Conservation (phyloP, 73 alveolate genomes). For the Durusdinium trenchii region DNA sequence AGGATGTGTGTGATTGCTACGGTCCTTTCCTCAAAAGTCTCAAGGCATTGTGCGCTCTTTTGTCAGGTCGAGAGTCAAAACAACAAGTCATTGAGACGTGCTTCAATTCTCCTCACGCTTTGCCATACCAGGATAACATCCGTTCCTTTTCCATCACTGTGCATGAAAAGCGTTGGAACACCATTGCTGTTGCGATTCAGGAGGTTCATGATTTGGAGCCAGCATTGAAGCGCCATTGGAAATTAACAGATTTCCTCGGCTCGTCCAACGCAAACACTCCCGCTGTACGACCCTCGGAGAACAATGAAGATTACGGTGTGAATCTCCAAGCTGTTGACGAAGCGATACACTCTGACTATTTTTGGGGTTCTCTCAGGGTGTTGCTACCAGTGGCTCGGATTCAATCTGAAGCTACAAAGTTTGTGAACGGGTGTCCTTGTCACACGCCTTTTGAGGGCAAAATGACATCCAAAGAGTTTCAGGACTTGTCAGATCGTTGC, state of each 20-base stretch:
- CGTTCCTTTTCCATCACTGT: neutral
- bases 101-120: neutral
- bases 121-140: neutral
- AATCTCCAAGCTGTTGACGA: neutral
- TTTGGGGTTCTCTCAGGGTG: neutral
- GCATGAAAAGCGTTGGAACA: constrained; percentile 45
- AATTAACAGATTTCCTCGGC: neutral
- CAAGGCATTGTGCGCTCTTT: neutral
- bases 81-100: constrained; percentile 37
- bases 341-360: neutral
- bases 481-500: too few relatives aligned
- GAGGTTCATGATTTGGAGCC: neutral
- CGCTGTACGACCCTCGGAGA: neutral
- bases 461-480: too few relatives aligned
- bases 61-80: neutral
- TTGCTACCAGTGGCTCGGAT: neutral
- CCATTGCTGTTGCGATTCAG: neutral
- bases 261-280: neutral
- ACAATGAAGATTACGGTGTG: neutral
- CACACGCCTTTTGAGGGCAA: neutral
- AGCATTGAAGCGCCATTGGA: neutral
- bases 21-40: neutral
- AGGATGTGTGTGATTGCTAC: neutral
- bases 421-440: neutral
- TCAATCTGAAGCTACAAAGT: neutral